These are phyloP conservation scores for Halophytophthora polymorphica DNA, from an alignment of 352 stramenopile genomes.

Conservation along the genomic window DNA sequence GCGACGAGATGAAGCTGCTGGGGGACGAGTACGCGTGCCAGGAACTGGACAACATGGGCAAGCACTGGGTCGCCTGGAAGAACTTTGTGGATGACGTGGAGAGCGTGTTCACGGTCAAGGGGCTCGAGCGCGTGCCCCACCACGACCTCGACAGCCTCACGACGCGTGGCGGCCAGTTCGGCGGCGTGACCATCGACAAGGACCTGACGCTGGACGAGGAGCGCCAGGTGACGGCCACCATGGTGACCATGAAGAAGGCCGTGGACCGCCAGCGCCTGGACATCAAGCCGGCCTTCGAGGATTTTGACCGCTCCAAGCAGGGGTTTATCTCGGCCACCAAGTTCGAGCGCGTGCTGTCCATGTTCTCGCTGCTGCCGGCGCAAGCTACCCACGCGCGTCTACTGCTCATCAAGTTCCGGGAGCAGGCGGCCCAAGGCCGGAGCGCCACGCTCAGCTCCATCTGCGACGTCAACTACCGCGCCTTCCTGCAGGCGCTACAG, in stretches of 20 bases:
- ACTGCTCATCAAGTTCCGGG: constrained; percentile 74
- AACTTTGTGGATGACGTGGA: constrained; percentile 80
- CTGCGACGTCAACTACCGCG: constrained; percentile 83
- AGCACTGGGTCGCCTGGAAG: constrained; percentile 69
- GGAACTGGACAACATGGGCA: constrained; percentile 59
- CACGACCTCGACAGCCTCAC: constrained; percentile 48
- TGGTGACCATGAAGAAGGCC: constrained; percentile 48
- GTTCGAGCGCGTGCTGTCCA: constrained; percentile 80
- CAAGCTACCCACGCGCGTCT: constrained; percentile 43
- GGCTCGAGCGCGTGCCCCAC: constrained; percentile 59
- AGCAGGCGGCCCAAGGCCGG: constrained; percentile 42
- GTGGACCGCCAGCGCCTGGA: constrained; percentile 70
- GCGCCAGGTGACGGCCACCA: constrained; percentile 36
- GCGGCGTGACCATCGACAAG: constrained; percentile 46
- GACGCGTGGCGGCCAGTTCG: constrained; percentile 55
- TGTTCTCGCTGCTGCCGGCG: constrained; percentile 59
- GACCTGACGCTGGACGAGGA: constrained; percentile 52
- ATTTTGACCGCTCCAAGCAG: constrained; percentile 79
- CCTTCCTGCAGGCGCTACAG: constrained; percentile 67
- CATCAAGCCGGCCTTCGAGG: constrained; percentile 81
- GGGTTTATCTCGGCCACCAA: constrained; percentile 75
- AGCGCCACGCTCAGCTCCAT: constrained; percentile 60
- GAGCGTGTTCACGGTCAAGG: constrained; percentile 76
- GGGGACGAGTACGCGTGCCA: constrained; percentile 51
- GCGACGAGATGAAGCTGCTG: constrained; percentile 54